phyloP scores from a whole-genome alignment of 2,329 filamentous ascomycete species.

The Fulvia fulva region DNA sequence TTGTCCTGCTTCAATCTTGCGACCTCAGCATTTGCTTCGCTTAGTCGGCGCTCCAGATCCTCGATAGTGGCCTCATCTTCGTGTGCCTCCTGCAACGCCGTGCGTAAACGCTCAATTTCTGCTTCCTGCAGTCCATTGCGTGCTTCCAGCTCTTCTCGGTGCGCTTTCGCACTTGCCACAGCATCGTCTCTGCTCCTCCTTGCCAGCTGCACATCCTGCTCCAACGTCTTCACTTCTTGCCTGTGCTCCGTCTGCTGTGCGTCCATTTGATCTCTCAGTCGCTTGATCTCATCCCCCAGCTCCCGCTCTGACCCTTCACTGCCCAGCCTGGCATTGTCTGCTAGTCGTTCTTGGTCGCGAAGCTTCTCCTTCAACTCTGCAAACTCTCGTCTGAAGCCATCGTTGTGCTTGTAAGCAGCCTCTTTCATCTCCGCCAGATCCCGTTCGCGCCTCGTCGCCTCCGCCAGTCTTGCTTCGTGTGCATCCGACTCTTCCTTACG shows the following conservation, averaged over 20 bases:
- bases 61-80: slow-evolving; percentile 17
- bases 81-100: slow-evolving; percentile 19
- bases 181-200: slow-evolving; percentile 20
- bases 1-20: slow-evolving; percentile 15
- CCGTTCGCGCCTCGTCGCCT: slow-evolving; percentile 22
- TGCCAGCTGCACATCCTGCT: slow-evolving; percentile 23
- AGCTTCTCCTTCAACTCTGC: slow-evolving; percentile 22
- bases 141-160: slow-evolving; percentile 25
- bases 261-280: slow-evolving; percentile 20
- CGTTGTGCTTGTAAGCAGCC: slow-evolving; percentile 21
- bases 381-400: slow-evolving; percentile 23
- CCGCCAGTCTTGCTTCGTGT: slow-evolving; percentile 17
- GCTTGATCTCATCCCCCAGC: slow-evolving; percentile 19
- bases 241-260: slow-evolving; percentile 14
- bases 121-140: slow-evolving; percentile 19
- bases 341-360: slow-evolving; percentile 14
- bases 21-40: slow-evolving; percentile 20
- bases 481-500: slow-evolving; percentile 20
- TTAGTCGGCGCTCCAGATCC: slow-evolving; percentile 22
- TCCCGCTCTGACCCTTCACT: slow-evolving; percentile 8
- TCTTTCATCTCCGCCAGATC: slow-evolving; percentile 24
- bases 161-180: slow-evolving; percentile 17
- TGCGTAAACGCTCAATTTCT: slow-evolving; percentile 21
- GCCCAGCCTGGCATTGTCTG: slow-evolving; percentile 10
- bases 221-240: slow-evolving; percentile 15